phyloP scores from a whole-genome alignment of 495 filamentous ascomycete species.

The Letharia columbiana region DNA sequence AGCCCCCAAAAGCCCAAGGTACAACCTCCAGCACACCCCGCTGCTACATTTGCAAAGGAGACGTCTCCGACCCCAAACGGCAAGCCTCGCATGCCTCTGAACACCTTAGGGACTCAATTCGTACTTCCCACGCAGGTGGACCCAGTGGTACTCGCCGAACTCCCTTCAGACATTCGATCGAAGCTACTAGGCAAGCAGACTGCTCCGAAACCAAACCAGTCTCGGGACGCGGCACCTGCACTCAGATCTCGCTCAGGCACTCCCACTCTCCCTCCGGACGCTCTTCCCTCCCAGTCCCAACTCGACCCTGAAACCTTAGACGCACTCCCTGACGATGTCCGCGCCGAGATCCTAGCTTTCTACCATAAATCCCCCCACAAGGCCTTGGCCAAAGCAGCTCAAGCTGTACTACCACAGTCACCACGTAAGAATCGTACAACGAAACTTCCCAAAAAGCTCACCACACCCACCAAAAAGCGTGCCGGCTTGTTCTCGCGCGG shows the following conservation, averaged over 20 bases:
- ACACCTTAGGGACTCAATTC: slow-evolving; percentile 78
- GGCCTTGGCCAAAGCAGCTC: slow-evolving; percentile 33
- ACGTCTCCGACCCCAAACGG: slow-evolving; percentile 38
- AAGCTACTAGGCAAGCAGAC: slow-evolving; percentile 50
- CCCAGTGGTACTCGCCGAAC: slow-evolving; percentile 61
- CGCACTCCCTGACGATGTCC: slow-evolving; percentile 73
- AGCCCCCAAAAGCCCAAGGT: slow-evolving; percentile 59
- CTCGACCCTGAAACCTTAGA: slow-evolving; percentile 66
- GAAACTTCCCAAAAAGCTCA: slow-evolving; percentile 41
- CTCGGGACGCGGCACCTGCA: slow-evolving; percentile 31
- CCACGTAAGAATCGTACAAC: slow-evolving; percentile 45
- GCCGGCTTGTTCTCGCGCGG: slow-evolving; percentile 40
- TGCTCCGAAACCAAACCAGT: slow-evolving; percentile 30
- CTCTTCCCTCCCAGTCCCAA: slow-evolving; percentile 46
- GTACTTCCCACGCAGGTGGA: slow-evolving; percentile 75
- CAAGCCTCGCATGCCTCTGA: slow-evolving; percentile 57
- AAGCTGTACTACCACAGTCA: slow-evolving; percentile 46
- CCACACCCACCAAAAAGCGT: slow-evolving; percentile 53
- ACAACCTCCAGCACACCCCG: slow-evolving; percentile 38
- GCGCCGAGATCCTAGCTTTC: slow-evolving; percentile 65
- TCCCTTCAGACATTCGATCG: slow-evolving; percentile 69
- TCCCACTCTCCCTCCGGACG: slow-evolving; percentile 18
- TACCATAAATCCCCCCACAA: slow-evolving; percentile 41
- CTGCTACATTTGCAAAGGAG: slow-evolving; percentile 44
- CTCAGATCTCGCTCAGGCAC: slow-evolving; percentile 26